Percentiles rank a stretch among this genome's conserved stretches.
These are phyloP conservation scores for Vigna radiata DNA, from an alignment of 306 rosid species.

Conservation along the genomic window DNA sequence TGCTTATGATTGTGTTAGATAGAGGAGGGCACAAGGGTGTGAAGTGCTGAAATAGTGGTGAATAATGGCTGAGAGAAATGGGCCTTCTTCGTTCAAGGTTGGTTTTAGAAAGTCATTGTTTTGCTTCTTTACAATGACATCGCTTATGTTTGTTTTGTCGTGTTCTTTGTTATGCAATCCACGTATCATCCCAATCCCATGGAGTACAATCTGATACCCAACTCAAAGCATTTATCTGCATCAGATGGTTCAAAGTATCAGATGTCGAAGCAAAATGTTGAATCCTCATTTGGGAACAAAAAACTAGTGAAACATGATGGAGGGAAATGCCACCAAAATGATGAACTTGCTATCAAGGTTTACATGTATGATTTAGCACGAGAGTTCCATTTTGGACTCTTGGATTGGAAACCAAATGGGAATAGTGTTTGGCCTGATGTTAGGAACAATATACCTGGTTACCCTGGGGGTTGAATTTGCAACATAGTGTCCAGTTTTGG, in stretches of 20 bases:
- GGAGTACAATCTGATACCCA: slow-evolving; percentile 51
- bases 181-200: slow-evolving; percentile 44
- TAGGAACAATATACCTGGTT: slow-evolving; percentile 54
- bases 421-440: slow-evolving; percentile 80
- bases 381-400: slow-evolving; percentile 74
- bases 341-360: slow-evolving; percentile 56
- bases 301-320: slow-evolving; percentile 36
- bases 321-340: slow-evolving; percentile 42
- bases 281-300: slow-evolving; percentile 55
- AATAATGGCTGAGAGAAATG: slow-evolving; percentile 52
- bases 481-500: slow-evolving; percentile 89
- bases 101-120: slow-evolving; percentile 60
- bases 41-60: slow-evolving; percentile 7
- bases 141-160: slow-evolving; percentile 60
- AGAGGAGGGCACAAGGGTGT: not conserved
- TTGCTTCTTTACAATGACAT: slow-evolving; percentile 57
- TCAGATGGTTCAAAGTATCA: slow-evolving; percentile 33
- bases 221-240: slow-evolving; percentile 45
- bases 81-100: too few species aligned
- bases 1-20: slow-evolving; percentile 41
- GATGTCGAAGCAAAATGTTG: slow-evolving; percentile 31
- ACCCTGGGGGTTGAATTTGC: slow-evolving; percentile 88
- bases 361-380: slow-evolving; percentile 78
- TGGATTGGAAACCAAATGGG: slow-evolving; percentile 65
- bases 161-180: slow-evolving; percentile 69